phyloP scores from a whole-genome alignment of 1,284 basidiomycete species.

The Austroboletus novae-zelandiae region DNA sequence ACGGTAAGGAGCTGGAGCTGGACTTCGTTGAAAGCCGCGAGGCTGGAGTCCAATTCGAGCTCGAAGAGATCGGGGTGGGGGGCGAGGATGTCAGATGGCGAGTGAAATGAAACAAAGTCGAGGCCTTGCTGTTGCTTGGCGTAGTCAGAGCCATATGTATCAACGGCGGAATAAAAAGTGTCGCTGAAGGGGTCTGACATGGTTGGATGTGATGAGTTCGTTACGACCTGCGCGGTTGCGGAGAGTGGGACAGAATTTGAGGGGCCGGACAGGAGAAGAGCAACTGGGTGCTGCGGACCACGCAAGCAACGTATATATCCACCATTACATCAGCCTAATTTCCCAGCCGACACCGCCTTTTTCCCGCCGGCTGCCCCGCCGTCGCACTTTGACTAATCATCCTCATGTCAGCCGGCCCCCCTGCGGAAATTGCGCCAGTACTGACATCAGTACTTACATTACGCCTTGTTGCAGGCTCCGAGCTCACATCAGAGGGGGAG shows the following conservation, averaged over 20 bases:
- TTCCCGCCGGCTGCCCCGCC: constrained; percentile 17
- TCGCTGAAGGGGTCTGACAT: constrained; percentile 34
- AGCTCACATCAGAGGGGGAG: neutral
- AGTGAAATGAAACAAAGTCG: constrained; percentile 68
- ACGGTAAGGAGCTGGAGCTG: constrained; percentile 63
- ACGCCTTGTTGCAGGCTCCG: too few species aligned
- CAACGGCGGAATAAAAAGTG: constrained; percentile 33
- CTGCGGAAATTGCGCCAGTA: constrained; percentile 19
- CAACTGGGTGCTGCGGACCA: constrained; percentile 31
- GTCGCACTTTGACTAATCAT: constrained; percentile 12
- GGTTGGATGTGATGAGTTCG: constrained; percentile 12
- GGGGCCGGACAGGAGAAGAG: constrained; percentile 7
- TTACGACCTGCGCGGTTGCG: constrained; percentile 14
- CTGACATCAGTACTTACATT: too few species aligned
- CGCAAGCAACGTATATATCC: constrained; percentile 36
- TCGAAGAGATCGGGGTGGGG: constrained; percentile 80
- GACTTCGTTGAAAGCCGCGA: constrained; percentile 58
- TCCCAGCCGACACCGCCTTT: constrained; percentile 29
- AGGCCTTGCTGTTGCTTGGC: constrained; percentile 43
- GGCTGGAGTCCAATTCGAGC: constrained; percentile 69
- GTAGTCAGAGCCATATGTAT: constrained; percentile 38
- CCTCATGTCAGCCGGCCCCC: constrained; percentile 24
- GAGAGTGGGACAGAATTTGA: neutral
- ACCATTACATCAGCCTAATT: constrained; percentile 34
- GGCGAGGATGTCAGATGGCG: constrained; percentile 62